A percentile compares a stretch with the other conserved stretches of the same genome.
phyloP scores from a whole-genome alignment of 495 filamentous ascomycete genomes.

The Annulohypoxylon stygium region DNA sequence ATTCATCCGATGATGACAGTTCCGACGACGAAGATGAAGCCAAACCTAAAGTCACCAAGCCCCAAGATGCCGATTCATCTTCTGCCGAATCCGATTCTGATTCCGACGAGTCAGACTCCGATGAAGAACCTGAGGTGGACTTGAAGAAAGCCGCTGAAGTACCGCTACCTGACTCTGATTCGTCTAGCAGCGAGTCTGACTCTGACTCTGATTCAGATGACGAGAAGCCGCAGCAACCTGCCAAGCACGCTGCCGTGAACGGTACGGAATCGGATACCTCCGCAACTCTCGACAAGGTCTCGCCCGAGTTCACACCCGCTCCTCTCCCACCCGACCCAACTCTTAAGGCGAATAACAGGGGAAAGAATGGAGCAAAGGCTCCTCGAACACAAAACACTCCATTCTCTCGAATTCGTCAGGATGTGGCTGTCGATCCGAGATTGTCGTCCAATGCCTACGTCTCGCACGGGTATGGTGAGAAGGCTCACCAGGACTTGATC shows the following conservation, averaged over 20 bases:
- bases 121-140: conserved; percentile 51
- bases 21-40: conserved; percentile 54
- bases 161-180: conserved; percentile 57
- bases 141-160: conserved; percentile 67
- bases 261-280: conserved; percentile 54
- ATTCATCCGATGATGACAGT: conserved; percentile 56
- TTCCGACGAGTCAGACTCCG: conserved; percentile 58
- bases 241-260: conserved; percentile 37
- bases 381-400: conserved; percentile 70
- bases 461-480: conserved; percentile 87
- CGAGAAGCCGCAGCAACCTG: conserved; percentile 48
- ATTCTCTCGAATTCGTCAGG: conserved; percentile 73
- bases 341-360: conserved; percentile 61
- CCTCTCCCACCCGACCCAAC: conserved; percentile 66
- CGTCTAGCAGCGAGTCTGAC: conserved; percentile 51
- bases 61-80: conserved; percentile 50
- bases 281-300: conserved; percentile 58
- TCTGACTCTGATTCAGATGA: conserved; percentile 57
- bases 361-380: conserved; percentile 49
- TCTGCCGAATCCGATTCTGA: conserved; percentile 62
- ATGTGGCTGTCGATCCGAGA: conserved; percentile 70
- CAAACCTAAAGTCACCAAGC: conserved; percentile 36
- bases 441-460: conserved; percentile 79
- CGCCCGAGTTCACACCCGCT: conserved; percentile 55
- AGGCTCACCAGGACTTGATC: conserved; percentile 86